Percentiles rank a stretch among this genome's conserved stretches.
Evolutionary conservation across 2,329 filamentous ascomycete genomes (phyloP).

Genomic region (Raffaelea ambrosiae): DNA sequence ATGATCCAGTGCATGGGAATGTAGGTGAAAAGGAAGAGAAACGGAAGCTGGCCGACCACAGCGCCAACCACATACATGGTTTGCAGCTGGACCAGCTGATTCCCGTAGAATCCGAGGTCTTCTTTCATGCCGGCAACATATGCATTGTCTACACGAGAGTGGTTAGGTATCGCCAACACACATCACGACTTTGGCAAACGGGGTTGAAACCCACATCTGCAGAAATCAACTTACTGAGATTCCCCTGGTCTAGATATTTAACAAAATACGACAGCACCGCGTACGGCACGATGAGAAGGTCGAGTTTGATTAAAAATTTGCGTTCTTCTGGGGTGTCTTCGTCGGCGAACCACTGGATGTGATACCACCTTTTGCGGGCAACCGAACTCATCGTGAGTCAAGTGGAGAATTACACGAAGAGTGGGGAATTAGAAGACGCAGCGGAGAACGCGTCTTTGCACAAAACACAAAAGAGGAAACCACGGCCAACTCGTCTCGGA

Average conservation of each 20-base stretch:
- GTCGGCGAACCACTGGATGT: slow-evolving; percentile 38
- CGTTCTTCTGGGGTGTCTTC: slow-evolving; percentile 41
- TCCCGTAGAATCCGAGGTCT: slow-evolving; percentile 31
- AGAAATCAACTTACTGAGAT: slow-evolving; percentile 26
- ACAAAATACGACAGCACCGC: slow-evolving; percentile 47
- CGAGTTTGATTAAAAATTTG: slow-evolving; percentile 44
- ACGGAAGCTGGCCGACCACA: slow-evolving; percentile 24
- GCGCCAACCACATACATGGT: slow-evolving; percentile 29
- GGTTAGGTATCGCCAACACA: too few relatives aligned
- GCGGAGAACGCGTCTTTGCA: too few relatives aligned
- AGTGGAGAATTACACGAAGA: too few relatives aligned
- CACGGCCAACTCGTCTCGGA: too few relatives aligned
- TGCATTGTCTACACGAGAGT: slow-evolving; percentile 32
- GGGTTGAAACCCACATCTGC: too few relatives aligned
- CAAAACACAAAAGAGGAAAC: too few relatives aligned
- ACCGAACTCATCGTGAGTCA: not conserved
- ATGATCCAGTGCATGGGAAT: slow-evolving; percentile 21
- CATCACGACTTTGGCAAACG: too few relatives aligned
- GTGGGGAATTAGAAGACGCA: too few relatives aligned
- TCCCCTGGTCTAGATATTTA: slow-evolving; percentile 38
- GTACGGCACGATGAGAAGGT: slow-evolving; percentile 47
- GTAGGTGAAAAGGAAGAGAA: slow-evolving; percentile 25
- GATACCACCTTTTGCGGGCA: slow-evolving; percentile 22
- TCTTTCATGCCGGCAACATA: slow-evolving; percentile 39
- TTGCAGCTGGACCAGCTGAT: slow-evolving; percentile 42